Base-by-base conservation (phyloP, 116 monocot species). In the Cymodocea nodosa region DNA sequence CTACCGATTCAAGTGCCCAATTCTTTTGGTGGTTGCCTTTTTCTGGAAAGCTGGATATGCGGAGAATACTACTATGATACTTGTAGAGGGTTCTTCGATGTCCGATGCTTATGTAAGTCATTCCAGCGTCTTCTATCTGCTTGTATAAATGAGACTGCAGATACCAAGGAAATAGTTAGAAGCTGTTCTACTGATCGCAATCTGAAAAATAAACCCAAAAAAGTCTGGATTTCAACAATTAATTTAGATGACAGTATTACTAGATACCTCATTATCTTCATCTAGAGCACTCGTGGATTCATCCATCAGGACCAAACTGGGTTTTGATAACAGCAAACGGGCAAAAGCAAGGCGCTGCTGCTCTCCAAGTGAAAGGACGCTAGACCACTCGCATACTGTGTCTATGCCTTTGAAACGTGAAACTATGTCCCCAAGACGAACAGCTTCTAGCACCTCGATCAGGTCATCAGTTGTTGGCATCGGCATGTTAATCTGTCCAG, bases 321-420 rank as follows among this genome's bases (percentile, higher is more conserved):
- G 86, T 56, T 82, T 82, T 56, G 98, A 64, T 5, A 99, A 84
- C 55, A 99, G 73, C 50, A 99, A 56, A 2, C 98, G 83, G 24
- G 92, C 92, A 79, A 99, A 92, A 49, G 98, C 98, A 76, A 99
- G 92, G 36, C 98, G 89, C 59, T 99, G 98, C 66, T 99, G 98
- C 78, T 99, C 98, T 48, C 98, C 98, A 37, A 99, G 86, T 36
- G 98, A 99, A 70, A 99, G 92, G 23, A 99, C 98, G 60, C 89
- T 86, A 23, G 92, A 88, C 98, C 98, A 99, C 44, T 99, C 98
- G 70, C 78, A 73, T 44, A 74, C 74, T 22, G 81, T 76, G 70
- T 99, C 92, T 64, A 99, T 62, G n/a, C 89, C 89, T 73, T 82
- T 73, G 65, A 89, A 99, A 56, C 92, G 86, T 20, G 88, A 77